Evolutionary conservation across 106 monocot species (phyloP).

Genomic region (Platanthera zijinensis): DNA sequence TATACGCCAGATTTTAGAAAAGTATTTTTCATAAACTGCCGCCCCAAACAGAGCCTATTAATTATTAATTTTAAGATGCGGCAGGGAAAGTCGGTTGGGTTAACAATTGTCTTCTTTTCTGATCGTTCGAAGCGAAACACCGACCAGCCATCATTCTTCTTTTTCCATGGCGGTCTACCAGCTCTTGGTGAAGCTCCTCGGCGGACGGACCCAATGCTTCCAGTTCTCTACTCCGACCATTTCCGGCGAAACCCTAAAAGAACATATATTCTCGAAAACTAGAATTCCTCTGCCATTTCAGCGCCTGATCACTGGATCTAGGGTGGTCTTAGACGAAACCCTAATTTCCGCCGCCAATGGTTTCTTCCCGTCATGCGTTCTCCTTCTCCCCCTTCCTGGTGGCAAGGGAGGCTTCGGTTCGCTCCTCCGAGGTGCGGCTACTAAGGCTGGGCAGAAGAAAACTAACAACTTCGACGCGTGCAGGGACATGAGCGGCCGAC

Average conservation of each 20-base stretch:
- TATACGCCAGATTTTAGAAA: too few relatives aligned
- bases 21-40: too few relatives aligned
- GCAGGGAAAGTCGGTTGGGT: too few relatives aligned
- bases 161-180: constrained; percentile 65
- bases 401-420: constrained; percentile 98
- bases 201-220: constrained; percentile 63
- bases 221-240: constrained; percentile 55
- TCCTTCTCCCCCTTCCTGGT: constrained; percentile 79
- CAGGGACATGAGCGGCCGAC: constrained; percentile 92
- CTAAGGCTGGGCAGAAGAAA: constrained; percentile 99
- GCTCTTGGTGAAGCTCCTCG: constrained; percentile 63
- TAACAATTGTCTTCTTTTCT: too few relatives aligned
- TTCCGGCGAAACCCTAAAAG: constrained; percentile 44
- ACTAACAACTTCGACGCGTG: constrained; percentile 98
- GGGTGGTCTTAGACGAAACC: constrained; percentile 35
- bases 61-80: too few relatives aligned
- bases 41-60: too few relatives aligned
- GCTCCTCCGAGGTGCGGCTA: constrained; percentile 85
- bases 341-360: constrained; percentile 33
- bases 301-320: constrained; percentile 55
- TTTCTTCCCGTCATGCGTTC: constrained; percentile 50
- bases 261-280: constrained; percentile 18
- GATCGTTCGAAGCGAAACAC: not conserved
- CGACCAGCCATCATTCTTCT: not conserved
- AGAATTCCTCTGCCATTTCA: constrained; percentile 35